phyloP scores from a whole-genome alignment of 345 rosid species.

The Eucalyptus caleyi region DNA sequence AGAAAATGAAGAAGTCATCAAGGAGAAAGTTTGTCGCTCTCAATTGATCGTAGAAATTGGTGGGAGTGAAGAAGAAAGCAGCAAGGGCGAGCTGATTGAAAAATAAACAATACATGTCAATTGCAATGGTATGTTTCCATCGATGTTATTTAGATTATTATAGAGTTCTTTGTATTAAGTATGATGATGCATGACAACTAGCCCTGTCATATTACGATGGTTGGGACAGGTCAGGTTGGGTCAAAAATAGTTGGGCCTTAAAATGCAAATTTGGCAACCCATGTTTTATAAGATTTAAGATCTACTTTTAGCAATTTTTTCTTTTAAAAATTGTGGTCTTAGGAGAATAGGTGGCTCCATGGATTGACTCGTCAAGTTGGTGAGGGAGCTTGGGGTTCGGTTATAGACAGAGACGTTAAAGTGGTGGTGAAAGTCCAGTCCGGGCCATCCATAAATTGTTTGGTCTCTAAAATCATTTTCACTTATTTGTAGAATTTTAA shows the following conservation, averaged over 20 bases:
- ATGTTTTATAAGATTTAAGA: background rate
- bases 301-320: background rate
- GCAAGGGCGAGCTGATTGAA: background rate
- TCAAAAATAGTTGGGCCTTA: too few relatives aligned
- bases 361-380: background rate
- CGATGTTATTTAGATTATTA: too few relatives aligned
- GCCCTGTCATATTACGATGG: fast-evolving
- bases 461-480: background rate
- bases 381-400: background rate
- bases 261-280: too few relatives aligned
- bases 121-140: background rate
- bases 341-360: too few relatives aligned
- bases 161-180: too few relatives aligned
- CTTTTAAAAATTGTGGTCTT: background rate
- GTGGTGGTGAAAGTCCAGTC: background rate
- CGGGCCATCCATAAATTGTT: background rate
- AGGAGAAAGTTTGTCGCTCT: background rate
- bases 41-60: background rate
- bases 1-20: background rate
- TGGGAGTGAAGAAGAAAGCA: background rate
- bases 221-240: too few relatives aligned
- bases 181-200: too few relatives aligned
- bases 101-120: too few relatives aligned
- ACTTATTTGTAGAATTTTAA: too few relatives aligned
- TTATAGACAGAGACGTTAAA: background rate